phyloP scores from a whole-genome alignment of 78 protist species.

The Dictyostelium discoideum region DNA sequence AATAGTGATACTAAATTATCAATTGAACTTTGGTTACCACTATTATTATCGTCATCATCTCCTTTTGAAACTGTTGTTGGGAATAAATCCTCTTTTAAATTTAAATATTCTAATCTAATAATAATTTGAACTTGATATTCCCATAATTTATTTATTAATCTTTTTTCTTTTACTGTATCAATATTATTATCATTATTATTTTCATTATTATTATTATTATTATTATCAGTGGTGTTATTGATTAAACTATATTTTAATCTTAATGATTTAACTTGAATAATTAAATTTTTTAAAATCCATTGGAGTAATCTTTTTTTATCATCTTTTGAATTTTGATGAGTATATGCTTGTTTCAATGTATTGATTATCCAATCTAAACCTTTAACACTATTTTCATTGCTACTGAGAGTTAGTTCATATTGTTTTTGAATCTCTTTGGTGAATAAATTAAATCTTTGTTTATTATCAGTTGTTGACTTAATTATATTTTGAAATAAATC shows the following conservation, averaged over 20 bases:
- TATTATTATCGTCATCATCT: not conserved
- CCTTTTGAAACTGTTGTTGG: not conserved
- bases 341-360: not conserved
- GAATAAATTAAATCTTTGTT: not conserved
- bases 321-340: not conserved
- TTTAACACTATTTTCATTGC: not conserved
- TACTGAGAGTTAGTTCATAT: not conserved
- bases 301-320: not conserved
- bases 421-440: not conserved
- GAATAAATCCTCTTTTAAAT: not conserved
- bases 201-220: not conserved
- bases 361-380: not conserved
- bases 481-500: not conserved
- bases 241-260: slow-evolving; percentile 3
- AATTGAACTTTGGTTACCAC: not conserved
- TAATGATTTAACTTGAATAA: not conserved
- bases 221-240: not conserved
- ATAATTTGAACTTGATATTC: slow-evolving; percentile 2
- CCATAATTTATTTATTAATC: not conserved
- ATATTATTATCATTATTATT: not conserved
- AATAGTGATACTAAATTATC: not conserved
- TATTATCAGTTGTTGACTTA: not conserved
- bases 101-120: not conserved
- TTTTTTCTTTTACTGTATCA: not conserved
- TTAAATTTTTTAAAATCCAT: slow-evolving; percentile 3